Evolutionary conservation across 306 rosid genomes (phyloP), one percentile per base, ranked within the genome.

Genomic region (Arachis hypogaea): DNA sequence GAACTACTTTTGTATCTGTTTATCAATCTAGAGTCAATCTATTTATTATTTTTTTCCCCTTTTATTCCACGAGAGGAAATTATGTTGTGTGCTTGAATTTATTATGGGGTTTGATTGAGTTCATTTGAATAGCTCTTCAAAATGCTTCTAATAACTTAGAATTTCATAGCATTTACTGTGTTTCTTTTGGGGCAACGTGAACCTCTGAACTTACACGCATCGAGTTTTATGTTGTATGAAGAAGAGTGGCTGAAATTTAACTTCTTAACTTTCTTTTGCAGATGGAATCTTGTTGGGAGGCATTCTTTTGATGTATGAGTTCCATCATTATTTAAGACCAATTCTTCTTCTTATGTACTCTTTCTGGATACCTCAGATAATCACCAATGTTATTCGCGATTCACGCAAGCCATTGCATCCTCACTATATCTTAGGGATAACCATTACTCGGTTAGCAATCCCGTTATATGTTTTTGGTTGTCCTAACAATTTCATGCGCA

Each of bases 231-330:
- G 46, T 75, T 74, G 41, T 46, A 22, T 54, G 75, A 68, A 76
- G 52, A 65, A 76, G 49, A 54, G 51, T 36, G 54, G 69, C 54
- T 66, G 49, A 76, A 63, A 46, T 66, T 46, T 45, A 49, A 81
- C 44, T 73, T 69, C 10, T 11, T 38, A 14, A 56, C 70, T 11
- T 62, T 47, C 59, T 66, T 73, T 77, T 82, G 88, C 96, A 94
- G 99, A 94, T 79, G 99, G 99, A 76, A 90, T 94, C 64, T 92
- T 94, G 74, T 79, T 94, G 89, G 99, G 99, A 60, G 99, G 99
- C 83, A 92, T 94, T 83, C 86, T 94, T 50, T 55, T 94, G 56
- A 94, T 94, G 99, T 94, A 94, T 9, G 99, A 94, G 77, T 94
- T 94, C 77, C 97, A 94, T 78, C 85, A 81, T 85, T 92, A 85